Conservation (phyloP, 1,284 basidiomycete species). For the Tremellales sp. region DNA sequence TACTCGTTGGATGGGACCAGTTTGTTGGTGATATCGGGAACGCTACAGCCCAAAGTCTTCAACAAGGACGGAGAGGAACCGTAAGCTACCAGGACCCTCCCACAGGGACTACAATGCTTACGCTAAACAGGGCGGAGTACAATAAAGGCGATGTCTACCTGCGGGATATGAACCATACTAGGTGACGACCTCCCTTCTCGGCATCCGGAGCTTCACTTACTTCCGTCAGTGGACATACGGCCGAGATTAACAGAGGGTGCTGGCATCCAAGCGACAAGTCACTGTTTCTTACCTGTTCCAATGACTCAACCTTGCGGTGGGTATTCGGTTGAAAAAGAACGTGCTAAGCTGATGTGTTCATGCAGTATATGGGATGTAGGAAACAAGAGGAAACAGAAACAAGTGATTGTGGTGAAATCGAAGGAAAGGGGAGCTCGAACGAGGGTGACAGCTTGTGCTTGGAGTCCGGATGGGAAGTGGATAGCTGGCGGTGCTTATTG, state of each 20-base stretch:
- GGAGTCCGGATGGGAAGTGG: slow-evolving; percentile 76
- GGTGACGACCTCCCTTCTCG: slow-evolving; percentile 51
- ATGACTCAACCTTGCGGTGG: slow-evolving; percentile 88
- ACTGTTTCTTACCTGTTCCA: slow-evolving; percentile 85
- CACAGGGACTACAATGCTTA: not conserved
- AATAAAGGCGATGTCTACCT: slow-evolving; percentile 97
- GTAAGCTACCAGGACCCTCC: slow-evolving; percentile 55
- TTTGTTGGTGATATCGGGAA: slow-evolving; percentile 82
- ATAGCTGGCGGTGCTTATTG: slow-evolving; percentile 69
- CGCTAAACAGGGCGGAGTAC: slow-evolving; percentile 65
- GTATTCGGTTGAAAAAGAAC: slow-evolving; percentile 22
- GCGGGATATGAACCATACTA: slow-evolving; percentile 95
- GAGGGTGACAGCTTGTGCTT: slow-evolving; percentile 80
- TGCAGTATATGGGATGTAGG: slow-evolving; percentile 87
- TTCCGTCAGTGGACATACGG: slow-evolving; percentile 77
- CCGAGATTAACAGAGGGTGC: slow-evolving; percentile 79
- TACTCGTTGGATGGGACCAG: slow-evolving; percentile 81
- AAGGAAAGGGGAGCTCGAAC: slow-evolving; percentile 94
- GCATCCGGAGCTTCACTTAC: not conserved
- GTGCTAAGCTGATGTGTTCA: slow-evolving; percentile 6
- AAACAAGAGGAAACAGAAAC: slow-evolving; percentile 82
- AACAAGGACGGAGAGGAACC: slow-evolving; percentile 83
- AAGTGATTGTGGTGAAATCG: slow-evolving; percentile 91
- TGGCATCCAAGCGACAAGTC: slow-evolving; percentile 86
- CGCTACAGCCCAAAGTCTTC: slow-evolving; percentile 80